These are phyloP conservation scores for Nemania diffusa DNA, from an alignment of 2,329 filamentous ascomycete genomes.

Conservation along the genomic window DNA sequence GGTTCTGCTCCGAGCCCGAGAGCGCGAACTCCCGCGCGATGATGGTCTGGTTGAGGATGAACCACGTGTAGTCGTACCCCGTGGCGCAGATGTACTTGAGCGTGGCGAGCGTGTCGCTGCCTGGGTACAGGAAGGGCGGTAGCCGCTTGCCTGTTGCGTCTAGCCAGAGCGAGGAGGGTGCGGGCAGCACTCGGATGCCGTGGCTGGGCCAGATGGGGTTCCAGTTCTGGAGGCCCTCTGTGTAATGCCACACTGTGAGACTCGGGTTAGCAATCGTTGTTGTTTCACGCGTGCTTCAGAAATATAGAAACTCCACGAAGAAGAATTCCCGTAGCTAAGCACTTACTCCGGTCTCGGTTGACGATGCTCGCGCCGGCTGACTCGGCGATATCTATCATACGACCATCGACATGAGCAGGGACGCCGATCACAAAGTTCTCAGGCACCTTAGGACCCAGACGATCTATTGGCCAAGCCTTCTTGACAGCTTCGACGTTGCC, in stretches of 20 bases:
- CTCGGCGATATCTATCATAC: slow-evolving; percentile 69
- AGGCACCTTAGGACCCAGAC: slow-evolving; percentile 66
- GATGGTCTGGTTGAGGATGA: slow-evolving; percentile 67
- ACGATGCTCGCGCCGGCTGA: slow-evolving; percentile 63
- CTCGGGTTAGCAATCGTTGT: not conserved
- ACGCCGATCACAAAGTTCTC: slow-evolving; percentile 68
- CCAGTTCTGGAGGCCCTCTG: slow-evolving; percentile 71
- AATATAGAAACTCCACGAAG: not conserved
- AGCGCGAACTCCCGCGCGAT: slow-evolving; percentile 71
- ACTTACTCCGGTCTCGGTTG: slow-evolving; percentile 65
- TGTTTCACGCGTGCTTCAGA: not conserved
- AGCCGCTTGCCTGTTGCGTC: slow-evolving; percentile 69
- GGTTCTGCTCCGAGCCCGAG: slow-evolving; percentile 72
- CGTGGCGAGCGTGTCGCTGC: slow-evolving; percentile 66
- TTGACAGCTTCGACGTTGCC: slow-evolving; percentile 70
- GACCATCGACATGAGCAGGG: slow-evolving; percentile 71
- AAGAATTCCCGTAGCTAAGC: not conserved
- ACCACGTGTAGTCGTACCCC: slow-evolving; percentile 72
- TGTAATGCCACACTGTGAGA: slow-evolving; percentile 70
- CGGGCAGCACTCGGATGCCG: slow-evolving; percentile 69
- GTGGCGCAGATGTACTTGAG: slow-evolving; percentile 69
- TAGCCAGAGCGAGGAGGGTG: slow-evolving; percentile 70
- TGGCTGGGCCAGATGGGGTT: slow-evolving; percentile 70
- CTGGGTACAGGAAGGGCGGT: slow-evolving; percentile 66
- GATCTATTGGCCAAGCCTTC: slow-evolving; percentile 66